A percentile compares a stretch with the other conserved stretches of the same genome.
Conservation (phyloP, 2,329 filamentous ascomycete genomes). For the Scytalidium sp. region DNA sequence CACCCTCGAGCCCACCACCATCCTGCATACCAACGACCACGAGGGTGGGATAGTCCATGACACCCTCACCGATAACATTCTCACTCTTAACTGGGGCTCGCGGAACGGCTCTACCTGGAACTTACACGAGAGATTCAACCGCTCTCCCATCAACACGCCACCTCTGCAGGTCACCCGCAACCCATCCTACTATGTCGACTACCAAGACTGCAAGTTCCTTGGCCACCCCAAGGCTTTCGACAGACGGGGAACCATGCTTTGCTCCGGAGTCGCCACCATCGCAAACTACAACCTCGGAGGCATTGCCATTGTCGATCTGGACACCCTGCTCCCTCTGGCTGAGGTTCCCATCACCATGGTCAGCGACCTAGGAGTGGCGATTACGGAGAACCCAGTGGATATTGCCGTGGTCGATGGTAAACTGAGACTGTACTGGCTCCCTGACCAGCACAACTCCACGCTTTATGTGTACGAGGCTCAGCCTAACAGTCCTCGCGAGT, state of each 20-base stretch:
- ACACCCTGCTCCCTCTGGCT: constrained; percentile 40
- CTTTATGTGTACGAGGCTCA: constrained; percentile 44
- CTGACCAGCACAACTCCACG: constrained; percentile 43
- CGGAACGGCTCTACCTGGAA: constrained; percentile 37
- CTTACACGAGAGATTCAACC: constrained; percentile 20
- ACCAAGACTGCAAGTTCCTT: constrained; percentile 51
- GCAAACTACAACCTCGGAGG: constrained; percentile 35
- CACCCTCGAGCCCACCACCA: constrained; percentile 29
- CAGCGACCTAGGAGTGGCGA: constrained; percentile 33
- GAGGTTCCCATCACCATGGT: constrained; percentile 43
- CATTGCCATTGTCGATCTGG: constrained; percentile 43
- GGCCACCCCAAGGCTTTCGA: constrained; percentile 35
- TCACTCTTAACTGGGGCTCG: constrained; percentile 44
- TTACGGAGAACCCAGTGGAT: constrained; percentile 49
- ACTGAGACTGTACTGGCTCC: constrained; percentile 43
- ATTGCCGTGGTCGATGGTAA: constrained; percentile 40
- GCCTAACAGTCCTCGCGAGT: not conserved
- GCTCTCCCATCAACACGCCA: constrained; percentile 16
- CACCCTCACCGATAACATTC: constrained; percentile 29
- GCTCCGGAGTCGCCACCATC: constrained; percentile 40
- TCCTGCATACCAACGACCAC: constrained; percentile 39
- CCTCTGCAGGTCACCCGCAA: constrained; percentile 29
- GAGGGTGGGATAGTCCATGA: constrained; percentile 46
- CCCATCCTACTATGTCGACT: constrained; percentile 43
- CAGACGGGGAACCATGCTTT: constrained; percentile 43